These are phyloP conservation scores for Candida labiduridarum DNA, from an alignment of 1,139 yeast genomes.

Conservation along the genomic window DNA sequence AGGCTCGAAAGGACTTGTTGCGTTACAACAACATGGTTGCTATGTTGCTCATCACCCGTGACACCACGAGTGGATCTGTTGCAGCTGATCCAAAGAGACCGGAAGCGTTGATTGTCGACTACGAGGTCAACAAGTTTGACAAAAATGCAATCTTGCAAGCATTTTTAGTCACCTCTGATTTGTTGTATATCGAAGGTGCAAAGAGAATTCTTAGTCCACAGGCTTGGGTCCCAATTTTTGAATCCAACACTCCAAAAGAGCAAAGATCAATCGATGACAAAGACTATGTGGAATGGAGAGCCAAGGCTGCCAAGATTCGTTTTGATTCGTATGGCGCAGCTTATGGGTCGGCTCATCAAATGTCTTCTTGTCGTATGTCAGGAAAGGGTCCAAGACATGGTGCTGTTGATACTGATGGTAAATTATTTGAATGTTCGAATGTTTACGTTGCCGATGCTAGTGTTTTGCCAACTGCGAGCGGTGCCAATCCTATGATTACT, in stretches of 20 bases:
- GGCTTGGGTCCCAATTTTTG: slow-evolving; percentile 42
- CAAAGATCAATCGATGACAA: slow-evolving; percentile 44
- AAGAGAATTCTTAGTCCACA: slow-evolving; percentile 45
- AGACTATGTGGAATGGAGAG: slow-evolving; percentile 52
- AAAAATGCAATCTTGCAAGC: slow-evolving; percentile 44
- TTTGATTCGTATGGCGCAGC: slow-evolving; percentile 33
- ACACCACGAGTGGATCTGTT: slow-evolving; percentile 47
- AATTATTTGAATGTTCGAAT: slow-evolving; percentile 54
- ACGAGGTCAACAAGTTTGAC: slow-evolving; percentile 46
- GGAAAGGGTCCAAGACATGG: slow-evolving; percentile 52
- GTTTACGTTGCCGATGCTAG: slow-evolving; percentile 61
- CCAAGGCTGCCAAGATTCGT: slow-evolving; percentile 27
- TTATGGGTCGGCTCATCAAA: slow-evolving; percentile 63
- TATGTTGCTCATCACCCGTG: slow-evolving; percentile 53
- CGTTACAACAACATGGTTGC: slow-evolving; percentile 45
- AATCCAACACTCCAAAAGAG: slow-evolving; percentile 39
- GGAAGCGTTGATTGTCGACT: slow-evolving; percentile 40
- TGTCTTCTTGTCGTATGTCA: slow-evolving; percentile 59
- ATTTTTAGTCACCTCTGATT: slow-evolving; percentile 45
- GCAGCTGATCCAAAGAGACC: slow-evolving; percentile 38
- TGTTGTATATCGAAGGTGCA: slow-evolving; percentile 56
- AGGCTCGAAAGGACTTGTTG: slow-evolving; percentile 35
- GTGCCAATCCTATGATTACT: slow-evolving; percentile 58
- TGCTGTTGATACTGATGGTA: slow-evolving; percentile 53
- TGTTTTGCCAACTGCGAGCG: slow-evolving; percentile 60